These are phyloP conservation scores for Phytophthora vignae DNA, from an alignment of 352 stramenopile species.

Conservation along the genomic window DNA sequence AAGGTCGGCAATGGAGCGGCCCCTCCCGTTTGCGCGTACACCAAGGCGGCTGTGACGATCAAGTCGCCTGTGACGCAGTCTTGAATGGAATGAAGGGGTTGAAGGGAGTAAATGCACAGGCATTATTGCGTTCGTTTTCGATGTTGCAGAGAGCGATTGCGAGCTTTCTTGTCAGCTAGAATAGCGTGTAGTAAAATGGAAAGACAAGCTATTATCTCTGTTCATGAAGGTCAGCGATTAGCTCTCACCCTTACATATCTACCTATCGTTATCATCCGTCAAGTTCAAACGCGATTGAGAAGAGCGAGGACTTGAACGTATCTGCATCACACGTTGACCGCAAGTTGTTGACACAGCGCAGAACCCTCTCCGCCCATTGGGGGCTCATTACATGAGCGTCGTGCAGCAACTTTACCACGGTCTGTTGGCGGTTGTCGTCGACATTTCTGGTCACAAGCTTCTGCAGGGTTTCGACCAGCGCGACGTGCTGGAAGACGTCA, in stretches of 20 bases:
- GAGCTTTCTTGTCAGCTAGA: slow-evolving; percentile 39
- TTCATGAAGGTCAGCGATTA: slow-evolving; percentile 27
- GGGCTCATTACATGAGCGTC: slow-evolving; percentile 39
- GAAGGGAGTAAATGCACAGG: slow-evolving; percentile 23
- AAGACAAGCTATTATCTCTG: slow-evolving; percentile 40
- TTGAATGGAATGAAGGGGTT: slow-evolving; percentile 14
- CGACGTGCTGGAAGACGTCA: slow-evolving; percentile 48
- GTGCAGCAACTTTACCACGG: slow-evolving; percentile 61
- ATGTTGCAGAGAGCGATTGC: slow-evolving; percentile 36
- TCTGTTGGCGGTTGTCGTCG: slow-evolving; percentile 71
- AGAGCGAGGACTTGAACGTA: slow-evolving; percentile 63
- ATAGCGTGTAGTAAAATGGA: slow-evolving; percentile 45
- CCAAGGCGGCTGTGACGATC: slow-evolving; percentile 33
- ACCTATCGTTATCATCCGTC: slow-evolving; percentile 16
- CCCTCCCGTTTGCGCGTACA: slow-evolving; percentile 43
- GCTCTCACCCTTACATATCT: slow-evolving; percentile 9
- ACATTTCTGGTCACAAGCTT: slow-evolving; percentile 57
- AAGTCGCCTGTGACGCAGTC: slow-evolving; percentile 9
- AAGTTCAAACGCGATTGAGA: slow-evolving; percentile 58
- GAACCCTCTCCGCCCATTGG: slow-evolving; percentile 35
- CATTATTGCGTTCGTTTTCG: slow-evolving; percentile 30
- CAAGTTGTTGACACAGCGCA: slow-evolving; percentile 46
- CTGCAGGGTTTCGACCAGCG: slow-evolving; percentile 48
- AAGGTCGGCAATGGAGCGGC: slow-evolving; percentile 39
- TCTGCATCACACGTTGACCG: slow-evolving; percentile 40